Conservation (phyloP, 129 eudicot species). For the Flaveria robusta region DNA sequence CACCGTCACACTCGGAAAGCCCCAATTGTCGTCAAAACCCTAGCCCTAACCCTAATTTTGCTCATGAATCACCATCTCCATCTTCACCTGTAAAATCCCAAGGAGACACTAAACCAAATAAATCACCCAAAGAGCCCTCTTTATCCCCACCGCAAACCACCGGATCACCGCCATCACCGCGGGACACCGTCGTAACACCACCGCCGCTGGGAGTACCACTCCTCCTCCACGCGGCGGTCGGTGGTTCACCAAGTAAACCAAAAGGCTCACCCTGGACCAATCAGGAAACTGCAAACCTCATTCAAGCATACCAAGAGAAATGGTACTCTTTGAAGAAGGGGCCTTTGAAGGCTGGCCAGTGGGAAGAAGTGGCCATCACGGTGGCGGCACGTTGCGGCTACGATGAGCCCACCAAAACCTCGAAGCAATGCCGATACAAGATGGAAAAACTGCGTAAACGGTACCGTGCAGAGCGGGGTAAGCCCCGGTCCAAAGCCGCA, state of each 20-base stretch:
- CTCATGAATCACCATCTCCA: constrained; percentile 31
- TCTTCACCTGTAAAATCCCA: constrained; percentile 22
- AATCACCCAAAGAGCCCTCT: constrained; percentile 24
- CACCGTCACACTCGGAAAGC: neutral
- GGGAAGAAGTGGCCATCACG: constrained; percentile 87
- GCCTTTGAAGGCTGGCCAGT: constrained; percentile 74
- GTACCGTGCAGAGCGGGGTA: constrained; percentile 64
- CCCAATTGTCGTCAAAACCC: constrained; percentile 26
- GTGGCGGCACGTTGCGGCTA: constrained; percentile 80
- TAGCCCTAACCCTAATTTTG: constrained; percentile 25
- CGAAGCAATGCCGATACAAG: constrained; percentile 95
- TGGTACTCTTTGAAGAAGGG: constrained; percentile 94
- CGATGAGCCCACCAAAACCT: constrained; percentile 64
- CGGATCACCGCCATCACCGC: constrained; percentile 6
- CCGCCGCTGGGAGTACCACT: constrained; percentile 25
- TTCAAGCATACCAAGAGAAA: constrained; percentile 82
- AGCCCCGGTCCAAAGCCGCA: constrained; percentile 49
- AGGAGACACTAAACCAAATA: constrained; percentile 13
- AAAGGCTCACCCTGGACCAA: constrained; percentile 70
- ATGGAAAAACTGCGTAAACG: constrained; percentile 89
- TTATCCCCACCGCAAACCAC: constrained; percentile 27
- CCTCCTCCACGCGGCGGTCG: constrained; percentile 1
- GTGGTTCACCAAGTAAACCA: constrained; percentile 40
- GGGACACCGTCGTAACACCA: constrained; percentile 18
- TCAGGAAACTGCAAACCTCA: constrained; percentile 72